A percentile compares a stretch with the other conserved stretches of the same genome.
phyloP scores from a whole-genome alignment of 352 stramenopile species.

The Phytophthora hybrid region DNA sequence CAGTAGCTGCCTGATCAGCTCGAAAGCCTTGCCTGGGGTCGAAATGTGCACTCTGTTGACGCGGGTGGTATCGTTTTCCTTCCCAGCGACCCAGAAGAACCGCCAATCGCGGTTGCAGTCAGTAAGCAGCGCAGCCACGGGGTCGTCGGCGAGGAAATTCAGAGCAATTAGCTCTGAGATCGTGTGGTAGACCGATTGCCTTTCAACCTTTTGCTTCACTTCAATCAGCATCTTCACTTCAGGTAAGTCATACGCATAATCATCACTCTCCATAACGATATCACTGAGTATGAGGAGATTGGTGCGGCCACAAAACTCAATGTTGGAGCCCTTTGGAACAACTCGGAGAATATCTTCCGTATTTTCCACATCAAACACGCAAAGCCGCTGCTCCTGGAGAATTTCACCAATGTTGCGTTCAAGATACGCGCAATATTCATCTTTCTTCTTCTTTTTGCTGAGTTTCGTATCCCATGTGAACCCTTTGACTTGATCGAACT shows the following conservation, averaged over 20 bases:
- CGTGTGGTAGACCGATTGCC: conserved; percentile 37
- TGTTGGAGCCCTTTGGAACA: conserved; percentile 37
- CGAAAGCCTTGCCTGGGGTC: conserved; percentile 35
- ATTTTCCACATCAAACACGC: conserved; percentile 47
- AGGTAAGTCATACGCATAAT: conserved; percentile 37
- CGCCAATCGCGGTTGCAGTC: conserved; percentile 45
- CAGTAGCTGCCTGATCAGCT: conserved; percentile 47
- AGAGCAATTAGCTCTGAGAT: conserved; percentile 56
- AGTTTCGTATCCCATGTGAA: conserved; percentile 38
- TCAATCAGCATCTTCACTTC: conserved; percentile 57
- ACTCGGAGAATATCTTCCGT: conserved; percentile 40
- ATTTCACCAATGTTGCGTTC: conserved; percentile 47
- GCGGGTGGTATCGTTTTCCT: conserved; percentile 19
- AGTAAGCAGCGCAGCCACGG: conserved; percentile 57
- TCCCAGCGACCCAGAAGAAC: conserved; percentile 60
- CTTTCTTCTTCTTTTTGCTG: conserved; percentile 36
- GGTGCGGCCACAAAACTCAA: conserved; percentile 49
- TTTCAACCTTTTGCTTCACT: conserved; percentile 49
- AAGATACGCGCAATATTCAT: conserved; percentile 45
- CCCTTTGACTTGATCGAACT: conserved; percentile 13
- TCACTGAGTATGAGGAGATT: conserved; percentile 58
- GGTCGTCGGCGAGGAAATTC: conserved; percentile 43
- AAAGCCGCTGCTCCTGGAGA: conserved; percentile 45
- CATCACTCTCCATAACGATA: conserved; percentile 19
- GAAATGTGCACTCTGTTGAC: conserved; percentile 39